These are phyloP conservation scores for Candida stauntonica DNA, from an alignment of 805 yeast species.

Conservation along the genomic window DNA sequence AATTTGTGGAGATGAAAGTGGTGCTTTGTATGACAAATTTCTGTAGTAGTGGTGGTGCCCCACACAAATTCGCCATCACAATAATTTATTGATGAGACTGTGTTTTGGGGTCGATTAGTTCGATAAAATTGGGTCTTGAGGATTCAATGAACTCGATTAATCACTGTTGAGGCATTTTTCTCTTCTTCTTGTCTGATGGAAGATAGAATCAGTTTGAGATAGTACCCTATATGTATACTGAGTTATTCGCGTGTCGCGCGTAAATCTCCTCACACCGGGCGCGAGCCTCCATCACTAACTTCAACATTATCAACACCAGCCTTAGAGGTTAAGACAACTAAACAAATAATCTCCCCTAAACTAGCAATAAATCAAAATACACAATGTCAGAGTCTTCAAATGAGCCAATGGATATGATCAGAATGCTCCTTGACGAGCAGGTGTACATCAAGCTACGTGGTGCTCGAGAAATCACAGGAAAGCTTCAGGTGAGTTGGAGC, in stretches of 20 bases:
- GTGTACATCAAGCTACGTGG: slow-evolving; percentile 90
- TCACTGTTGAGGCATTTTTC: no score
- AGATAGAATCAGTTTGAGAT: no score
- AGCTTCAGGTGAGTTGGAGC: slow-evolving; percentile 57
- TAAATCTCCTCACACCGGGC: neutral
- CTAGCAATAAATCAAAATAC: neutral
- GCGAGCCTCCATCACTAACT: slow-evolving; percentile 1
- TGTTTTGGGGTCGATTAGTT: neutral
- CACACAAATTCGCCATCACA: neutral
- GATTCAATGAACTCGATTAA: no score
- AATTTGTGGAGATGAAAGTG: neutral
- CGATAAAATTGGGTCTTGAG: no score
- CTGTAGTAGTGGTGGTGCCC: slow-evolving; percentile 2
- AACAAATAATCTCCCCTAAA: neutral
- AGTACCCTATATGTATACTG: no score
- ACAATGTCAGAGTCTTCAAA: slow-evolving; percentile 24
- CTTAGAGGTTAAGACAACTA: no score
- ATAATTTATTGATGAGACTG: neutral
- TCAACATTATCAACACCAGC: no score
- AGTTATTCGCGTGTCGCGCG: neutral
- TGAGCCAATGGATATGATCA: slow-evolving; percentile 89
- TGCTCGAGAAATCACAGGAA: slow-evolving; percentile 87
- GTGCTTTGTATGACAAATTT: slow-evolving; percentile 7
- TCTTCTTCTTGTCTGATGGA: no score
- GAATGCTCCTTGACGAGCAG: slow-evolving; percentile 79